Evolutionary conservation across 2,329 filamentous ascomycete species (phyloP), one percentile per base, ranked within the genome.

Genomic region (Fusarium euwallaceae): DNA sequence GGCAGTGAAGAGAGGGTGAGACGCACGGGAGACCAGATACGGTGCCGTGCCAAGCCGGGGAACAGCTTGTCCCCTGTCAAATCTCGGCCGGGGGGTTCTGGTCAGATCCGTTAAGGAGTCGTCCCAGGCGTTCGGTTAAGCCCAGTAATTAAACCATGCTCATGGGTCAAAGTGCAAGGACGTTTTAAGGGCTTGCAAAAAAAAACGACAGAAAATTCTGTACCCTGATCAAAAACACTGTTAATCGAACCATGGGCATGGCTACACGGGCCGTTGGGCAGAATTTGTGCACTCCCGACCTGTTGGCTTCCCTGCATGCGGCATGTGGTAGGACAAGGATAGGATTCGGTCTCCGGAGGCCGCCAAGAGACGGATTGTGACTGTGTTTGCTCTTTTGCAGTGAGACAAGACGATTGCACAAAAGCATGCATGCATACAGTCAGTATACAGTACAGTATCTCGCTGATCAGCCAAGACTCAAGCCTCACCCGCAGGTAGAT

Each of bases 101-200:
- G 39, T 61, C 63, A 64, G 66, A 66, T 48, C 22, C 39, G 39
- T 55, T 60, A 59, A 65, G 45, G 27, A 71, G 69, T 64, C 70
- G 73, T 78, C 76, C 76, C 76, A 78, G 76, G 71, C 68, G 64
- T 68, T 74, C 71, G 76, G 76, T 75, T 76, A 68, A 69, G 73
- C 69, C 73, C 66, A 58, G 65, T 70, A 78, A 78, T 78, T 78
- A 70, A 78, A 78, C 73, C 63, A 61, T 37, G 37, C 56, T 59
- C 60, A 61, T 56, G 64, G 27, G 6, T 39, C 41, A 32, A 61
- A 61, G 29, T 48, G 53, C 53, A 41, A 59, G 36, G 48, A 37
- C 39, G 36, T 56, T 64, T 63, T 10, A 11, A 22, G 22, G 51
- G 60, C 60, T 66, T 69, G 70, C 12, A 34, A 56, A 59, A 56